Base-by-base conservation (phyloP, 2,329 filamentous ascomycete genomes). In the Aspergillus persii region DNA sequence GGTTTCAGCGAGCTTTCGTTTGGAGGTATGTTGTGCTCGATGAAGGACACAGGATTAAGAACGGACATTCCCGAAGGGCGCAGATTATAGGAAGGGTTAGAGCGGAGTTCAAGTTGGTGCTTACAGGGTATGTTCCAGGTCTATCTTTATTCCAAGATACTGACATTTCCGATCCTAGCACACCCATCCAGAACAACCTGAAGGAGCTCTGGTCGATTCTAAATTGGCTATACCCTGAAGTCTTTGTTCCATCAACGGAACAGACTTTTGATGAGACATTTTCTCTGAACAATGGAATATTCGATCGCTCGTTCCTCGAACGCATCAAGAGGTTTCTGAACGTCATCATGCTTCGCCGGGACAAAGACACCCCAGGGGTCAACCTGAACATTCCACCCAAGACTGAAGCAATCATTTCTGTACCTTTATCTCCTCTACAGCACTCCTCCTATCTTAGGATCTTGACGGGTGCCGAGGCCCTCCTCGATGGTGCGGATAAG, bases 151-250 rank as follows among this genome's bases (percentile, higher is more conserved):
- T 29, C 53, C 58, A 30, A 56, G 29, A 33, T 18, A 0, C 39
- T 23, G n/a, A 12, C 12, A 4, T 12, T 36, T 11, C 11, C 30
- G 7, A 9, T 36, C 36, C 15, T 18, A 71, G 69, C 0, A 87
- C 84, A 0, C 84, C 84, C 0, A 73, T 86, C 0, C 84, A 86
- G 60, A 87, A 86, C 60, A 83, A 87, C 56, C 71, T 87, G 0
- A 71, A 74, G 2, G 84, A 86, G 66, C 74, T 86, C 60, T 86
- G 84, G 84, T 80, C 82, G 0, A 70, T 86, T 1, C 71, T 86
- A 0, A 80, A 83, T 53, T 86, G 82, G 81, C 74, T 86, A 0
- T 84, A 83, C 47, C 83, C 83, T 0, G 81, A 85, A n/a, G 78
- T 87, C 0, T 87, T 87, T 66, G 75, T 75, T 0, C 68, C 74